These are phyloP conservation scores for Blumeria graminis DNA, from an alignment of 2,329 filamentous ascomycete genomes.

Conservation along the genomic window DNA sequence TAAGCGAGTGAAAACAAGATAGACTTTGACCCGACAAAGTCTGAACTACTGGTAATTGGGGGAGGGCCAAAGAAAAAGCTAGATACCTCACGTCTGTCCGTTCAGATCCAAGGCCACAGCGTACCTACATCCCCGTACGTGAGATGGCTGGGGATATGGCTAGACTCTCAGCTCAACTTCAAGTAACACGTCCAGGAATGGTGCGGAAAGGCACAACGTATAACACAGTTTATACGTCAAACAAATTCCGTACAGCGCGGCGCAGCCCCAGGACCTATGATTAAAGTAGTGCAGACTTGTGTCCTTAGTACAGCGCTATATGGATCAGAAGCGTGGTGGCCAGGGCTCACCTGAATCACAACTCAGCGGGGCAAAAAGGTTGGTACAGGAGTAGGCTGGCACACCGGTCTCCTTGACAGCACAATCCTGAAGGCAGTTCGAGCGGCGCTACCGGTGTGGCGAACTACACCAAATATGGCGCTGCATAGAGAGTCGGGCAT, in stretches of 20 bases:
- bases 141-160: neutral
- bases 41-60: neutral
- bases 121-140: neutral
- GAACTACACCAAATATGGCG: neutral
- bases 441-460: neutral
- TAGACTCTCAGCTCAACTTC: neutral
- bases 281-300: neutral
- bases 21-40: neutral
- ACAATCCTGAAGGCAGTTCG: neutral
- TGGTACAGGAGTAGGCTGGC: neutral
- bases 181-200: neutral
- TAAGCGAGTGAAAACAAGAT: neutral
- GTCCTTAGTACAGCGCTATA: neutral
- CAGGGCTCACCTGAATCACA: neutral
- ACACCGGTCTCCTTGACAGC: neutral
- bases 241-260: neutral
- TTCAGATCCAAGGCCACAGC: neutral
- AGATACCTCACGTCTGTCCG: neutral
- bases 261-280: neutral
- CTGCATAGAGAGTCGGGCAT: neutral
- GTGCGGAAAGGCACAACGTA: neutral
- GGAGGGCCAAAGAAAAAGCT: neutral
- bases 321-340: neutral
- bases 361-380: neutral
- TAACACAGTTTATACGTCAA: neutral